Evolutionary conservation across 768 basidiomycete genomes (phyloP).

Genomic region (Leucocoprinus sp.): DNA sequence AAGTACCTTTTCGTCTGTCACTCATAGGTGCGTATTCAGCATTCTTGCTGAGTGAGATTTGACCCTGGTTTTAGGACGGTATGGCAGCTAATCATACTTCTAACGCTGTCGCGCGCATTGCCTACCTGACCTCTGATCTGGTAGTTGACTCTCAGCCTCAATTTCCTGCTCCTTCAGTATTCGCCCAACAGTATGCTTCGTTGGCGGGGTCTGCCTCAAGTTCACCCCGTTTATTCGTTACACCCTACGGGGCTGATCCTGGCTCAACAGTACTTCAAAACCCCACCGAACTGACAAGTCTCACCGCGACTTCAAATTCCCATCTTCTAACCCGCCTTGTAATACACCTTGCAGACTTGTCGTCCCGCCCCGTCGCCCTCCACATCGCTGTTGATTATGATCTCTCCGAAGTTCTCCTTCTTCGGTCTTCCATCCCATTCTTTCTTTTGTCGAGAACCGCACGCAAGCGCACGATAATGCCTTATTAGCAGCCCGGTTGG

Average conservation of each 20-base stretch:
- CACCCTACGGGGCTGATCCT: conserved; percentile 61
- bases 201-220: conserved; percentile 27
- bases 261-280: conserved; percentile 49
- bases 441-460: conserved; percentile 70
- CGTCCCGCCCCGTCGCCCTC: conserved; percentile 56
- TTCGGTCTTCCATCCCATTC: conserved; percentile 74
- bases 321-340: conserved; percentile 54
- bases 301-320: conserved; percentile 45
- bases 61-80: conserved; percentile 1
- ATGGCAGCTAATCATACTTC: conserved; percentile 23
- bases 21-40: not conserved
- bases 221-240: conserved; percentile 35
- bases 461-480: conserved; percentile 86
- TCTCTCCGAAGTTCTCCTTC: conserved; percentile 65
- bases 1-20: conserved; percentile 5
- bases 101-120: conserved; percentile 54
- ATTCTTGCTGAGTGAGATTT: not conserved
- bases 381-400: conserved; percentile 61
- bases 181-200: conserved; percentile 30
- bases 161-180: conserved; percentile 31
- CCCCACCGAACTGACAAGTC: conserved; percentile 43
- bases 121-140: conserved; percentile 61
- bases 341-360: conserved; percentile 60
- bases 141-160: conserved; percentile 50
- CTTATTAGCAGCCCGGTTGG: conserved; percentile 75